Base-by-base conservation (phyloP, 2,329 filamentous ascomycete species). In the Neofusicoccum sp. region DNA sequence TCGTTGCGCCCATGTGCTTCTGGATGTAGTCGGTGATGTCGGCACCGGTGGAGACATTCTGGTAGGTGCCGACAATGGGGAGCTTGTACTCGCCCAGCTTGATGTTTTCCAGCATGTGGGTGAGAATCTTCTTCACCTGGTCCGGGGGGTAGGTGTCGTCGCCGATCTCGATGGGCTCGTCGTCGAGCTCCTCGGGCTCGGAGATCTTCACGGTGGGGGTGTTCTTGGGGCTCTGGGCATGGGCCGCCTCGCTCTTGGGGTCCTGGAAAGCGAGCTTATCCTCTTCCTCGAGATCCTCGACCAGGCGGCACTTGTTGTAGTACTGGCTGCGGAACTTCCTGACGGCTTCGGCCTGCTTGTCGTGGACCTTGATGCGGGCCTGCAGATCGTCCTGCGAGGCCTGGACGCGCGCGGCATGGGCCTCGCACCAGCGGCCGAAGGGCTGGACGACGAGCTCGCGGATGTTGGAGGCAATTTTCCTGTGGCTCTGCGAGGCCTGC, bases 181-280 rank as follows among this genome's bases (percentile, higher is more conserved):
- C 90, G n/a, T 83, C 81, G 34, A 80, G 77, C 56, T 91, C 86
- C 48, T 85, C 84, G 12, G 85, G 84, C 63, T 89, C 84, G 22
- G 90, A 87, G 44, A 98, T 88, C 77, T 97, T 96, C 78, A 99
- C 96, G 73, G 93, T 93, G 48, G 91, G 91, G 44, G 92, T 90
- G 39, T 45, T 82, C 73, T 82, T 76, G 62, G 83, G 79, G 75
- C 85, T 83, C 71, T 78, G 74, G 7, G 76, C 73, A 22, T 22
- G 22, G 22, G 22, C 22, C 16, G 72, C 75, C 66, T 83, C 78
- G 58, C 75, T 83, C 65, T 85, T 82, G 4, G 93, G 92, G 68
- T 93, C 92, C 76, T 97, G 93, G 78, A 99, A 99, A 43, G 93
- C 95, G 62, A 99, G 85, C 79, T 99, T 98, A 77, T 97, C 97